Percentiles rank a stretch among this genome's conserved stretches.
Evolutionary conservation across 2,329 filamentous ascomycete species (phyloP).

Genomic region (Penicillium sp.): DNA sequence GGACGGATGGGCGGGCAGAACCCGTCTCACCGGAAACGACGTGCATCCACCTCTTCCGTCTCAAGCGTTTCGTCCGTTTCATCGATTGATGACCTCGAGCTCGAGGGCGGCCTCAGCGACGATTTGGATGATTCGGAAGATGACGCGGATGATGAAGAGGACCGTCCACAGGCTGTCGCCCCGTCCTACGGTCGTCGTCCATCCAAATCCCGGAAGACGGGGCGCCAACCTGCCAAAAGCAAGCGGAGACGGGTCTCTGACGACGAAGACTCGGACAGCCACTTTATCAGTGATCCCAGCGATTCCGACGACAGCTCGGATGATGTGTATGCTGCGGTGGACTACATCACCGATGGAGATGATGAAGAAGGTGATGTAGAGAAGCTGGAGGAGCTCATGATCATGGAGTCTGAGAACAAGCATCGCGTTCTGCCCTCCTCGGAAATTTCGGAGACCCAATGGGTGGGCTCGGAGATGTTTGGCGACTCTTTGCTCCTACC

Average conservation of each 20-base stretch:
- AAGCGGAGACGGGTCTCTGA: slow-evolving; percentile 39
- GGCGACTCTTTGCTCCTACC: slow-evolving; percentile 46
- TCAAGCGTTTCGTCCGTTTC: slow-evolving; percentile 43
- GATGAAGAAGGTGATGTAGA: slow-evolving; percentile 78
- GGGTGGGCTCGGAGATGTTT: slow-evolving; percentile 57
- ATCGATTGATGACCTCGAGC: slow-evolving; percentile 32
- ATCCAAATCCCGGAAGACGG: slow-evolving; percentile 43
- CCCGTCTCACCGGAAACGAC: slow-evolving; percentile 36
- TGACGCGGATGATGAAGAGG: slow-evolving; percentile 48
- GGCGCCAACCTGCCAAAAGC: slow-evolving; percentile 37
- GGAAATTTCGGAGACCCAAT: slow-evolving; percentile 38
- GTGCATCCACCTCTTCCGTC: slow-evolving; percentile 39
- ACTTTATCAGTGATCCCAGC: slow-evolving; percentile 33
- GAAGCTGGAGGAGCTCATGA: slow-evolving; percentile 75
- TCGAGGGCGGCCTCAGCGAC: slow-evolving; percentile 30
- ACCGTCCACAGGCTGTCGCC: slow-evolving; percentile 43
- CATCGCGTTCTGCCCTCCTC: slow-evolving; percentile 32
- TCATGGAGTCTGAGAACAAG: slow-evolving; percentile 54
- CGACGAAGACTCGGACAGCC: slow-evolving; percentile 37
- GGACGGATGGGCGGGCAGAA: slow-evolving; percentile 24
- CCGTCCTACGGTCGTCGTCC: slow-evolving; percentile 46
- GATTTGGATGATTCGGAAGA: slow-evolving; percentile 43
- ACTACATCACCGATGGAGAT: slow-evolving; percentile 77
- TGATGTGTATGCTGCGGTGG: slow-evolving; percentile 75
- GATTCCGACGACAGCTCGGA: slow-evolving; percentile 54